Evolutionary conservation across 2,329 filamentous ascomycete species (phyloP).

Genomic region (Kalaharituber pfeilii): DNA sequence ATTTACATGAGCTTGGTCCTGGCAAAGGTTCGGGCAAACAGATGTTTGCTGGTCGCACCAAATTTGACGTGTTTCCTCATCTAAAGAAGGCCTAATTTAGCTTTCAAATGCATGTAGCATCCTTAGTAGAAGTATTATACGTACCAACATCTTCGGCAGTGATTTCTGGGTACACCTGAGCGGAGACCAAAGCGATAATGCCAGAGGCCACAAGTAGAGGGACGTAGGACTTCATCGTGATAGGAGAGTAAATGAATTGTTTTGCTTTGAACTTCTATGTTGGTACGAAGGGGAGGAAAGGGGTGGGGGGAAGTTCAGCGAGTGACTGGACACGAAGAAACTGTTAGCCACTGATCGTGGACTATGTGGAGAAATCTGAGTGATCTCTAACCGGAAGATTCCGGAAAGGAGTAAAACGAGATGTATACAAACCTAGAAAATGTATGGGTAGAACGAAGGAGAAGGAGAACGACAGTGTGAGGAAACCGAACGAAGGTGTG

Average conservation of each 20-base stretch:
- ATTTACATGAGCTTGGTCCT: conserved; percentile 9
- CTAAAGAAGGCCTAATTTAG: not conserved
- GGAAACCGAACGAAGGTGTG: not conserved
- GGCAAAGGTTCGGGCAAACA: conserved; percentile 14
- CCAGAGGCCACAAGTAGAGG: not conserved
- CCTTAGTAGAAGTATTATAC: not conserved
- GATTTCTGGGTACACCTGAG: not conserved
- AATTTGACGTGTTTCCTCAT: not conserved
- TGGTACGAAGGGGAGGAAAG: not conserved
- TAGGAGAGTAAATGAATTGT: no score
- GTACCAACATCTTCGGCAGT: not conserved
- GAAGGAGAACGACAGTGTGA: not conserved
- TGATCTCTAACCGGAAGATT: not conserved
- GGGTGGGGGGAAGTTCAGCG: not conserved
- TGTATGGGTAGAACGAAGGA: not conserved
- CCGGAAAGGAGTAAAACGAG: not conserved
- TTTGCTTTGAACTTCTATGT: not conserved
- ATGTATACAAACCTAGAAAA: not conserved
- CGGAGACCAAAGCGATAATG: not conserved
- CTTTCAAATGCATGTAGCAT: conserved; percentile 4
- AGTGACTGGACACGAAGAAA: not conserved
- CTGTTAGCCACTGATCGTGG: not conserved
- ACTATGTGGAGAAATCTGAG: not conserved
- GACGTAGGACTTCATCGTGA: not conserved
- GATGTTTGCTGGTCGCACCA: conserved; percentile 5